Evolutionary conservation across 208 protist species (phyloP), one percentile per base, ranked within the genome.

Genomic region (Acanthamoeba divionensis): DNA sequence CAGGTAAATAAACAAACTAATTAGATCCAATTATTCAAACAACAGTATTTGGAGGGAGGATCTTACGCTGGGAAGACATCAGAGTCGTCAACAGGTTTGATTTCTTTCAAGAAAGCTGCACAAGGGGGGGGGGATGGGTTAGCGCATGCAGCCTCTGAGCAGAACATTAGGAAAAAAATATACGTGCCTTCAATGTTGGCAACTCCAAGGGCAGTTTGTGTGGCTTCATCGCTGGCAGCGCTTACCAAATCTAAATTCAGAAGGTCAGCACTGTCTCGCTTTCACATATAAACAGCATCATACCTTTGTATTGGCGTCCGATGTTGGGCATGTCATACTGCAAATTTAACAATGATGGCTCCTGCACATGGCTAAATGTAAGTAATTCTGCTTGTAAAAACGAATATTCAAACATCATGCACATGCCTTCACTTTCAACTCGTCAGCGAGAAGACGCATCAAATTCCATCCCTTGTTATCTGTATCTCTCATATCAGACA

Each of bases 391-490:
- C 62, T 31, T 67, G 62, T 24, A 15, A 9, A 10, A 67, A 10
- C 26, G 62, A 31, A 67, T n/a, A 31, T 67, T 21, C 26, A 9
- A 9, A 31, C 7, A 9, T n/a, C 26, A 29, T n/a, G 15, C 18
- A 65, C 55, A 2, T 13, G 47, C 65, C 65, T 38, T 10, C 15
- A 48, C 36, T 38, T 73, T 38, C 65, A 73, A 41, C 21, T 48
- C 18, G 10, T 73, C 36, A 13, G 65, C 65, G 21, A 73, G 65
- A 3, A 73, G 65, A 13, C 65, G 21, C 65, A 73, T 73, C 36
- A 73, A 38, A 38, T 73, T 73, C 65, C 65, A 73, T 10, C 65
- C 65, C 18, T 31, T 73, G 65, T 73, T 73, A 13, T 73, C 65
- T 38, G 65, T 73, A 38, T 73, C 65, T 44, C 65, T 31, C 65